Percentiles rank a stretch among this genome's conserved stretches.
phyloP scores from a whole-genome alignment of 1,284 basidiomycete genomes.

The Coniferiporia sulphurascens region DNA sequence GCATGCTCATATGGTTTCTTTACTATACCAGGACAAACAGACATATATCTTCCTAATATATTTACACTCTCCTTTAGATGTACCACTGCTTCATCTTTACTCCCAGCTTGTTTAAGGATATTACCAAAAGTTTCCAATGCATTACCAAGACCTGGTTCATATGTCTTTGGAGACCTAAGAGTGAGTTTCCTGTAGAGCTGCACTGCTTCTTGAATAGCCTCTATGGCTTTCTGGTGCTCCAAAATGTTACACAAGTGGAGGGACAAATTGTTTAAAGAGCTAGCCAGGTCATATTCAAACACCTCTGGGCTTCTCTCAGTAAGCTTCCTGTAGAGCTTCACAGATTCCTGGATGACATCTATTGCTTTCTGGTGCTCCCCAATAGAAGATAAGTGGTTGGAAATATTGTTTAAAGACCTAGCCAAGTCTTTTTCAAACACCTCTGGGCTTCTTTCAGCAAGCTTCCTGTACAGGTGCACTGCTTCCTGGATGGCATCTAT shows the following conservation, averaged over 20 bases:
- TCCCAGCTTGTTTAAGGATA: background rate
- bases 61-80: background rate
- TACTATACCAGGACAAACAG: background rate
- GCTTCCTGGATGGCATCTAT: background rate
- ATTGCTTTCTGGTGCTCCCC: no score
- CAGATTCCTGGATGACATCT: no score
- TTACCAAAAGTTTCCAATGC: background rate
- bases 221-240: no score
- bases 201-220: no score
- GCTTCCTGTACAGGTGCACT: background rate
- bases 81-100: background rate
- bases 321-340: no score
- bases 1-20: background rate
- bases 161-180: background rate
- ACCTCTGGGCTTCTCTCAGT: background rate
- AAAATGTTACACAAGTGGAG: no score
- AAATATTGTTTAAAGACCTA: constrained; percentile 1
- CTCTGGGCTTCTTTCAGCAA: background rate
- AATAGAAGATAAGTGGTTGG: no score
- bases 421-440: background rate
- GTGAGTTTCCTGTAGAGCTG: no score
- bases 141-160: background rate
- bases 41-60: background rate
- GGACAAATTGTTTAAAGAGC: background rate
- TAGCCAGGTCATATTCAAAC: background rate